phyloP scores from a whole-genome alignment of 352 stramenopile species.

The Pythium aquatile region DNA sequence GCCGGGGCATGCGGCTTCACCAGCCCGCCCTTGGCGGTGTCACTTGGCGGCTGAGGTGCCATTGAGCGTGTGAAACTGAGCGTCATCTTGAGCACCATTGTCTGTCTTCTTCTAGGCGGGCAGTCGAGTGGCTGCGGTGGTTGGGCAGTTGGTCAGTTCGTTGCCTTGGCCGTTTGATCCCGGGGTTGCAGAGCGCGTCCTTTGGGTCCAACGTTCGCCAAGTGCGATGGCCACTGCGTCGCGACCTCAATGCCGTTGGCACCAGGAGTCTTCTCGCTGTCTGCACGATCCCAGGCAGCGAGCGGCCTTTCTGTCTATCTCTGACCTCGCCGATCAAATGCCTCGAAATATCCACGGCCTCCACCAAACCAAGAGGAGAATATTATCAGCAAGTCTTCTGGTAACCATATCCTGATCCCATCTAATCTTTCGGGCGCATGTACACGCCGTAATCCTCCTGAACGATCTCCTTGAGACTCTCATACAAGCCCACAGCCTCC shows the following conservation, averaged over 20 bases:
- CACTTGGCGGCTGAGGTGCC: constrained; percentile 6
- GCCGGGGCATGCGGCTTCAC: neutral
- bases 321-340: neutral
- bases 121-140: neutral
- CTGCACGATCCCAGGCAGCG: constrained; percentile 10
- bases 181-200: neutral
- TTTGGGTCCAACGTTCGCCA: constrained; percentile 1
- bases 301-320: neutral
- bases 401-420: neutral
- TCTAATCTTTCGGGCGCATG: constrained; percentile 21
- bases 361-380: neutral
- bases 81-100: constrained; percentile 46
- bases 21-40: constrained; percentile 1
- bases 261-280: neutral
- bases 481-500: constrained; percentile 27
- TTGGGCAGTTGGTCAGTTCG: neutral
- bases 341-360: neutral
- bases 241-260: neutral
- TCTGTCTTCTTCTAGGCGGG: neutral
- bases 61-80: constrained; percentile 34
- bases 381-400: neutral
- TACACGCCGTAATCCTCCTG: constrained; percentile 59
- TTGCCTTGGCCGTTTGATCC: neutral
- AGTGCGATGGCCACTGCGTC: constrained; percentile 1
- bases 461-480: constrained; percentile 48